A percentile compares a stretch with the other conserved stretches of the same genome.
phyloP scores from a whole-genome alignment of 352 stramenopile species.

The Phytophthora pistaciae region DNA sequence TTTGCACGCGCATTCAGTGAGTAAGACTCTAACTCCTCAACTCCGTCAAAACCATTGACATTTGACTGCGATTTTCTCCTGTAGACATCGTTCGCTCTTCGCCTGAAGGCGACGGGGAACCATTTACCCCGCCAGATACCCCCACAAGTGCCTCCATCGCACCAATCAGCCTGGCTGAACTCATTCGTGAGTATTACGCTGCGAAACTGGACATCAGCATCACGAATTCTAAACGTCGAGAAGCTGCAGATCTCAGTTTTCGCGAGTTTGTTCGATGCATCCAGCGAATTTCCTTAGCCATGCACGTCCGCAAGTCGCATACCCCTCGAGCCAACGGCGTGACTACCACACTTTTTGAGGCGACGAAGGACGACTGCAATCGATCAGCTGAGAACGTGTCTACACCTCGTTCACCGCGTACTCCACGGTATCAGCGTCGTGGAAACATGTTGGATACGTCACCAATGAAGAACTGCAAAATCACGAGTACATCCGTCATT shows the following conservation, averaged over 20 bases:
- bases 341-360: slow-evolving; percentile 56
- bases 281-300: slow-evolving; percentile 73
- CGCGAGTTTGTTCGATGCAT: slow-evolving; percentile 79
- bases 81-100: slow-evolving; percentile 61
- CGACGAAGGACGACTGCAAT: slow-evolving; percentile 58
- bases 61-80: background rate
- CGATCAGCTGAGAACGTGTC: slow-evolving; percentile 30
- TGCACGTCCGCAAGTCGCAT: slow-evolving; percentile 49
- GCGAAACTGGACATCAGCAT: slow-evolving; percentile 83
- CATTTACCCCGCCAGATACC: slow-evolving; percentile 43
- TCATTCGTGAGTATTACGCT: slow-evolving; percentile 77
- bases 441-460: slow-evolving; percentile 57
- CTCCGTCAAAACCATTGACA: slow-evolving; percentile 8
- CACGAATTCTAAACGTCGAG: slow-evolving; percentile 51
- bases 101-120: slow-evolving; percentile 61
- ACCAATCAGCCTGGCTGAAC: slow-evolving; percentile 68
- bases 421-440: slow-evolving; percentile 57
- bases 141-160: slow-evolving; percentile 42
- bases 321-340: slow-evolving; percentile 42
- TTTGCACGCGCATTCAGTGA: slow-evolving; percentile 79
- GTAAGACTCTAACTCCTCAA: slow-evolving; percentile 9
- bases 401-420: slow-evolving; percentile 19
- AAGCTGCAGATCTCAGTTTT: slow-evolving; percentile 69
- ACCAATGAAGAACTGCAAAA: slow-evolving; percentile 66
- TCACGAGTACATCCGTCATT: slow-evolving; percentile 72